A percentile compares a stretch with the other conserved stretches of the same genome.
phyloP scores from a whole-genome alignment of 129 eudicot species.

The Tanacetum coccineum region DNA sequence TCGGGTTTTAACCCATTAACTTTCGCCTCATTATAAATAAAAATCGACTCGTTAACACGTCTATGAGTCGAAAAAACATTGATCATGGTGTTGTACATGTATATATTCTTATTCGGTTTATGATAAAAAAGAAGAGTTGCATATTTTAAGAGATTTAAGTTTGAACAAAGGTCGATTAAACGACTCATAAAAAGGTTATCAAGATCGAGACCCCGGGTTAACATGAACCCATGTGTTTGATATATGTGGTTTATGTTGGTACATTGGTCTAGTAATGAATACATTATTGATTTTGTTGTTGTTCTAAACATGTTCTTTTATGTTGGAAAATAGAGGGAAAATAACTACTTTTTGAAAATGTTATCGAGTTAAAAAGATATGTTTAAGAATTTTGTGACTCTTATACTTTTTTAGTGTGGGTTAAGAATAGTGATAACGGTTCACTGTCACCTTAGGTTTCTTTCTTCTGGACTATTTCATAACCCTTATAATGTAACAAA shows the following conservation, averaged over 20 bases:
- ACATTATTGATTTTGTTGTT: background rate
- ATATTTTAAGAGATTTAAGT: constrained; percentile 26
- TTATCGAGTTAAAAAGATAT: no score
- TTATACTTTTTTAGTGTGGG: no score
- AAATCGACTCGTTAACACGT: constrained; percentile 29
- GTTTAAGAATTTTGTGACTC: no score
- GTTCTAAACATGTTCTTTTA: no score
- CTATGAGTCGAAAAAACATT: constrained; percentile 20
- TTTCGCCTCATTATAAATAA: constrained; percentile 32
- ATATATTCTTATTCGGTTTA: constrained; percentile 13
- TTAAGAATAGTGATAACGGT: no score
- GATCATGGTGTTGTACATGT: constrained; percentile 54
- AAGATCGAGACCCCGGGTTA: constrained; percentile 33
- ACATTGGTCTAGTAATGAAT: constrained; percentile 26
- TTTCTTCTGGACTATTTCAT: no score
- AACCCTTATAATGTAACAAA: no score
- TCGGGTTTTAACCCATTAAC: constrained; percentile 37
- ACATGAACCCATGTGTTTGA: constrained; percentile 42
- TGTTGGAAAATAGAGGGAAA: no score
- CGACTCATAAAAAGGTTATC: constrained; percentile 30
- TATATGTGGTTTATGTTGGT: constrained; percentile 23
- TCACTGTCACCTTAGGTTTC: no score
- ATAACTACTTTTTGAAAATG: no score
- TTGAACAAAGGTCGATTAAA: constrained; percentile 40
- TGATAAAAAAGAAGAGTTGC: constrained; percentile 37